These are phyloP conservation scores for Cicer yamashitae DNA, from an alignment of 306 rosid species.

Conservation along the genomic window DNA sequence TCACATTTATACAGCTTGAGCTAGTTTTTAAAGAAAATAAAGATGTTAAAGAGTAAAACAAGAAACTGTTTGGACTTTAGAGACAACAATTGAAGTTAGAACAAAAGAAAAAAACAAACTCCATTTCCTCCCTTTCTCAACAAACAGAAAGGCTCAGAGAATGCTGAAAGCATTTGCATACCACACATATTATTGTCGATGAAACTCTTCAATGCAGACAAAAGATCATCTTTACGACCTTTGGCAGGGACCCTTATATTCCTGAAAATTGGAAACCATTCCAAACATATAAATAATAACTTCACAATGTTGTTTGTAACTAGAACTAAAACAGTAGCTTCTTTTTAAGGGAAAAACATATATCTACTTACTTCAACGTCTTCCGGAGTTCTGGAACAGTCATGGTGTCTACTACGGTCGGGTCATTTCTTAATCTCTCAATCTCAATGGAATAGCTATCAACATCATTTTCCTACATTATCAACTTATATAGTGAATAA, in stretches of 20 bases:
- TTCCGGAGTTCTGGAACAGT: slow-evolving; percentile 79
- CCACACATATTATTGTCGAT: slow-evolving; percentile 64
- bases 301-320: not conserved
- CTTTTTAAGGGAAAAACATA: slow-evolving; percentile 16
- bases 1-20: slow-evolving; percentile 36
- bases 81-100: not conserved
- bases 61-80: slow-evolving; percentile 1
- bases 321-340: slow-evolving; percentile 17
- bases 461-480: slow-evolving; percentile 54
- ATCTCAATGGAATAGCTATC: slow-evolving; percentile 57
- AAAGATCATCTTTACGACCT: slow-evolving; percentile 81
- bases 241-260: slow-evolving; percentile 67
- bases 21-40: not conserved
- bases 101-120: not conserved
- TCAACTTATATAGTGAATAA: slow-evolving; percentile 41
- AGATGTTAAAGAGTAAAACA: not conserved
- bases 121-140: slow-evolving; percentile 6
- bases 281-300: not conserved
- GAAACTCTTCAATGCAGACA: slow-evolving; percentile 58
- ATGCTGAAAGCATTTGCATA: slow-evolving; percentile 42
- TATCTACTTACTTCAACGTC: slow-evolving; percentile 62
- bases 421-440: slow-evolving; percentile 69
- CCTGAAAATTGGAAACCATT: slow-evolving; percentile 65
- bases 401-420: slow-evolving; percentile 64
- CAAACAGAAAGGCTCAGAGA: slow-evolving; percentile 7